Evolutionary conservation across 1,139 yeast genomes (phyloP), one percentile per base, ranked within the genome.

Genomic region (Blastobotrys buckinghamii): DNA sequence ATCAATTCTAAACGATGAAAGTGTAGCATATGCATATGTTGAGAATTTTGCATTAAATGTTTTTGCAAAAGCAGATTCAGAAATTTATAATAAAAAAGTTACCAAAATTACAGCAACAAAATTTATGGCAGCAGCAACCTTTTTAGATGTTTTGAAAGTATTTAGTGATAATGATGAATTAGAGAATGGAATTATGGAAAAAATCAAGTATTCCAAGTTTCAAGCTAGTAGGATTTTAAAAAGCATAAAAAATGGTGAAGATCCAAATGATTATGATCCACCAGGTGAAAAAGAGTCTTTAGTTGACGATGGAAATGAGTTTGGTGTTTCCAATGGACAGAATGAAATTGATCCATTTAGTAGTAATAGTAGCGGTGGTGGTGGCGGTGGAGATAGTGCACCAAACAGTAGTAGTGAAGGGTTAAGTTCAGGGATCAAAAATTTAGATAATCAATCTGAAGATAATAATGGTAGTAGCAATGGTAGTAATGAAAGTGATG

Each of bases 11-110:
- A 68, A 66, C 30, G 86, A 83, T 56, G 79, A 78, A 54, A 76
- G 74, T 15, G 68, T 79, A 15, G 78, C 88, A 4, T 68, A 77
- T 49, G 76, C 78, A 12, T 75, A 82, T 39, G 80, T 84, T 2
- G 72, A 79, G 56, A 71, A 74, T 45, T 87, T 88, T 66, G 77
- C 82, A 3, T 73, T 77, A 59, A 74, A 75, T 52, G 72, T 88
- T 34, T 83, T 83, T 64, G 80, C 78, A 48, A 71, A 74, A 30
- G 76, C 78, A 1, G 74, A 76, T 44, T 59, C 61, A 16, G 79
- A 76, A 37, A 69, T 79, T 13, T 65, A 69, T 15, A 63, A 61
- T 39, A 73, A 72, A 47, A 58, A 59, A 2, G 63, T 70, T 2
- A 57, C 70, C 27, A 61, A 58, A 52, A 58, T 59, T 17, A 81